These are phyloP conservation scores for Haberlea rhodopensis DNA, from an alignment of 257 asterid species.

Conservation along the genomic window DNA sequence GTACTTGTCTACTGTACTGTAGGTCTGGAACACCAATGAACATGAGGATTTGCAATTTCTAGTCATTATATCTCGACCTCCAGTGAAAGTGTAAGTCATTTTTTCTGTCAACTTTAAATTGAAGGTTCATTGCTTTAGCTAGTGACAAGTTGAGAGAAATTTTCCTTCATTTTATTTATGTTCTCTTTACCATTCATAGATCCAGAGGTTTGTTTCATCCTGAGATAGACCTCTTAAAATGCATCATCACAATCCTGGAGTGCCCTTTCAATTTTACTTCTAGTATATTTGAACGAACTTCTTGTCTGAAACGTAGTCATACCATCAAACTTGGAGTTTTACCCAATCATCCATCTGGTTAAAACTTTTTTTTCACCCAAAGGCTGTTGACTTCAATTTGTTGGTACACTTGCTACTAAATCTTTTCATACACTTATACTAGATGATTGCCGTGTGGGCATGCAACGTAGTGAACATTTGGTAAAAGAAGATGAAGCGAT, in stretches of 20 bases:
- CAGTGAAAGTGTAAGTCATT: constrained; percentile 73
- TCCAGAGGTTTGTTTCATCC: neutral
- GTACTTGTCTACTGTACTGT: constrained; percentile 25
- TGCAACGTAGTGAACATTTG: too few species aligned
- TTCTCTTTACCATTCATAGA: neutral
- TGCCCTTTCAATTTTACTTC: neutral
- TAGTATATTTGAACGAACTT: neutral
- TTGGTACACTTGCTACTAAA: too few species aligned
- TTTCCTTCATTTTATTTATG: too few species aligned
- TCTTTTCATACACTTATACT: too few species aligned
- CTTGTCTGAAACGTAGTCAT: neutral
- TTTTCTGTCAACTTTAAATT: neutral
- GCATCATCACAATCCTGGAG: neutral
- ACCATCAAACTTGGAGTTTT: neutral
- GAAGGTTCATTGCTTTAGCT: neutral
- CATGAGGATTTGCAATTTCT: constrained; percentile 71
- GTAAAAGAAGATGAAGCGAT: too few species aligned
- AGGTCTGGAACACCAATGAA: constrained; percentile 73
- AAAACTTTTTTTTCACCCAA: neutral
- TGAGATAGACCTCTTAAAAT: neutral
- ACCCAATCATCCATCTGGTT: neutral
- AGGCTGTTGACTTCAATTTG: neutral
- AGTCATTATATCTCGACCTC: constrained; percentile 84
- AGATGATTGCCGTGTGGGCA: too few species aligned
- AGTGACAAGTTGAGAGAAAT: neutral